Evolutionary conservation across 148 eudicot species (phyloP), one percentile per base, ranked within the genome.

Genomic region (Diospyros kaki): DNA sequence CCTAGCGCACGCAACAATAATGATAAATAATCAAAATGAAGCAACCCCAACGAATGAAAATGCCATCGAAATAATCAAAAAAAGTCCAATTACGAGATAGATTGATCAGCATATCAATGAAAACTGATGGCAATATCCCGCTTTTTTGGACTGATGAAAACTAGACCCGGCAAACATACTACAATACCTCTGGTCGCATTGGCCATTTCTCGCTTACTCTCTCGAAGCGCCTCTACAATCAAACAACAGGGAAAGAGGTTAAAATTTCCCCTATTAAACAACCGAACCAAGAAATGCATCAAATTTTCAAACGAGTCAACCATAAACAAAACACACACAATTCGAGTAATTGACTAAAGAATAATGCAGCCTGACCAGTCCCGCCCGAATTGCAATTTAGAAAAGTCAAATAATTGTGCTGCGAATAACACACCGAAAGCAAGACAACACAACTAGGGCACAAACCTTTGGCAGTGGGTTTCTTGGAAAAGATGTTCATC

Each of bases 201-300:
- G 46, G 95, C 52, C 98, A 94, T 94, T 61, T 94, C 98, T 74
- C 93, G 76, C 86, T 90, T 94, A 75, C 98, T 94, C 83, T 90
- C 90, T 58, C 97, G 79, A 70, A 94, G 95, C 67, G 90, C 95
- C 89, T 94, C 97, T 94, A 86, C 4, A 73, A 76, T 53, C 71
- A 59, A 62, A 55, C 56, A 77, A 65, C 48, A 78, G 7, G 28
- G 9, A 43, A 48, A 50, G 2, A 43, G 18, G 66, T 45, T 5
- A 61, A 28, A 10, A 4, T 14, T 66, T 68, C 48, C 39, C 7
- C 8, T 15, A 18, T 18, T 76, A 60, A 42, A 44, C 42, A 73
- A 63, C n/a, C 69, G 51, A 48, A 4, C 52, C 28, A 12, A 61
- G 12, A 6, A 28, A 4, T 17, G 9, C 55, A 45, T 60, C 53